Evolutionary conservation across 495 filamentous ascomycete species (phyloP), one percentile per base, ranked within the genome.

Genomic region (Penicillium desertorum): DNA sequence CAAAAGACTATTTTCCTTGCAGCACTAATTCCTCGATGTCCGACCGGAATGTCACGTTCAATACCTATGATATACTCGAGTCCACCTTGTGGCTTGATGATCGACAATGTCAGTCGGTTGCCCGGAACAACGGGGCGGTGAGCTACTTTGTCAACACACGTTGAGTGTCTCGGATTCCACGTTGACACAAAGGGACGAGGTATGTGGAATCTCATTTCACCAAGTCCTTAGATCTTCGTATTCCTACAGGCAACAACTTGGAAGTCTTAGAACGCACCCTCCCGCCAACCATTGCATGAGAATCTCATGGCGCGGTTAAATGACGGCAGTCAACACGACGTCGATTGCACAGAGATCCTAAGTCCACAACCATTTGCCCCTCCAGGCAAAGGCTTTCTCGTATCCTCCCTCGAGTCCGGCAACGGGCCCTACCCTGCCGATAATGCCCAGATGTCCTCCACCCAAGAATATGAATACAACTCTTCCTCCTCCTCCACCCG

Each of bases 401-500:
- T 63, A 3, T 43, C 60, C 19, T 64, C 61, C 10, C 59, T 66
- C 45, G 66, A 69, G 37, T 56, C 61, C 37, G 53, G 58, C 58
- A 56, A 64, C 54, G 22, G 50, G 20, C 10, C n/a, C 45, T 59
- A 30, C 56, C 57, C 27, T 20, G 61, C 63, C 19, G 66, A 61
- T 30, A 67, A 65, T 30, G 57, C 58, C 22, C 62, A 67, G 29
- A 58, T 62, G 27, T 41, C 65, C 20, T 41, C 65, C 9, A 58
- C 25, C n/a, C 70, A 66, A 32, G 69, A 74, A 11, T 66, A 66
- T 43, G 70, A 71, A 16, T 72, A 74, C 45, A 65, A 62, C 37
- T 79, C 74, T 2, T 75, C 75, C 1, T 63, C 63, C 19, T 76
- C 73, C 3, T 79, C 75, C 7, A 65, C 63, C 5, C 69, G 66